Conservation (phyloP, 345 rosid species). For the Moringa oleifera region DNA sequence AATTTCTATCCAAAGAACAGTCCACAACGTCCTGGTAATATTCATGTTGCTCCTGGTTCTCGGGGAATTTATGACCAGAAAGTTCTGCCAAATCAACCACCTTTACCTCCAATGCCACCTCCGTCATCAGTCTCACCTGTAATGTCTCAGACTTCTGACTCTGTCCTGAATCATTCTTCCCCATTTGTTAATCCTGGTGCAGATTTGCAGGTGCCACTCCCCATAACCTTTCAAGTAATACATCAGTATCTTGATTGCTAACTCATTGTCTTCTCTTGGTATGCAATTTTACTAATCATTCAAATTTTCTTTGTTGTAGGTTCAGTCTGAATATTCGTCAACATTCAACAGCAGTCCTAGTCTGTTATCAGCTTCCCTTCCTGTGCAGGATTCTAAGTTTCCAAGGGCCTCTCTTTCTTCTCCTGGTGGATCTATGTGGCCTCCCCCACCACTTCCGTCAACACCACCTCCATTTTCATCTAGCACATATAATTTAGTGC, state of each 20-base stretch:
- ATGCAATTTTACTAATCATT: constrained; percentile 4
- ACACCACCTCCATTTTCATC: constrained; percentile 83
- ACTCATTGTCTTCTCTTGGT: background rate
- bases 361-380: constrained; percentile 28
- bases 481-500: constrained; percentile 54
- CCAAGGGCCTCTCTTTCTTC: constrained; percentile 37
- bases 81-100: constrained; percentile 64
- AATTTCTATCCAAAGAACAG: constrained; percentile 59
- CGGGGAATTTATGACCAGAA: constrained; percentile 77
- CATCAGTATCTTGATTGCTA: background rate
- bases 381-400: constrained; percentile 37
- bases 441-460: constrained; percentile 80
- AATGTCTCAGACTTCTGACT: constrained; percentile 50
- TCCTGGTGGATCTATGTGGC: constrained; percentile 70
- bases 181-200: constrained; percentile 38
- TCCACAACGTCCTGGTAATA: constrained; percentile 45
- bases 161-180: constrained; percentile 40
- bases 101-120: constrained; percentile 90
- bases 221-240: constrained; percentile 36
- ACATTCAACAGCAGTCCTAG: constrained; percentile 26
- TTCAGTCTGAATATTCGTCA: constrained; percentile 47
- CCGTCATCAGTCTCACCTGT: constrained; percentile 49
- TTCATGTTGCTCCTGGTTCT: constrained; percentile 34
- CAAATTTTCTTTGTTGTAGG: constrained; percentile 35
- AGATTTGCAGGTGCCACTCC: constrained; percentile 25